A percentile compares a stretch with the other conserved stretches of the same genome.
These are phyloP conservation scores for Berberis vulgaris DNA, from an alignment of 164 flowering plant species.

Conservation along the genomic window DNA sequence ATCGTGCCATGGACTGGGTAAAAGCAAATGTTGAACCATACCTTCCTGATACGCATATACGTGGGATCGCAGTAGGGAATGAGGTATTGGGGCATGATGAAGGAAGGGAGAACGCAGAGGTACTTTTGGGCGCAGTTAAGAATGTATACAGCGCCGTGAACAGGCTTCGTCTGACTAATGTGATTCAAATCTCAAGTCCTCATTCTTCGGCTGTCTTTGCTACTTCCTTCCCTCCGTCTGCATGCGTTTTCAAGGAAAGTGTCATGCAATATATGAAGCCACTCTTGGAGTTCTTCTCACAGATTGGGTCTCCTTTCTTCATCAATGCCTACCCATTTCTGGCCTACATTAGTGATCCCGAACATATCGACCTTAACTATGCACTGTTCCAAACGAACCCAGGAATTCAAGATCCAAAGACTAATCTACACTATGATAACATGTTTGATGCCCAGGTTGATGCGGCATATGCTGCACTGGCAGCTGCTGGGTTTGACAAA, in stretches of 20 bases:
- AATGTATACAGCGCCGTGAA: slow-evolving; percentile 54
- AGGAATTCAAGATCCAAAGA: slow-evolving; percentile 55
- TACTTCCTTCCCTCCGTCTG: slow-evolving; percentile 66
- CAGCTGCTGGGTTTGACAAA: slow-evolving; percentile 49
- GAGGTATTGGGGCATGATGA: slow-evolving; percentile 55
- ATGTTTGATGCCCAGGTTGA: slow-evolving; percentile 79
- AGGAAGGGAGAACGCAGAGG: slow-evolving; percentile 40
- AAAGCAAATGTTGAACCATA: slow-evolving; percentile 61
- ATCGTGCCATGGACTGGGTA: slow-evolving; percentile 60
- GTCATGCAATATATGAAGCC: slow-evolving; percentile 57
- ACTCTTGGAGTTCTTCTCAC: slow-evolving; percentile 57
- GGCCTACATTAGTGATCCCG: slow-evolving; percentile 64
- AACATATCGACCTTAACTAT: slow-evolving; percentile 55
- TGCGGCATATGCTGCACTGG: slow-evolving; percentile 72
- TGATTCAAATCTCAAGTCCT: slow-evolving; percentile 51
- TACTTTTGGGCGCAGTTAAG: slow-evolving; percentile 51
- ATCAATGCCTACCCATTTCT: slow-evolving; percentile 83
- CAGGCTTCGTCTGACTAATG: slow-evolving; percentile 23
- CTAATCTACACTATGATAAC: slow-evolving; percentile 74
- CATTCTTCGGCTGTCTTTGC: slow-evolving; percentile 73
- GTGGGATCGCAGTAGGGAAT: slow-evolving; percentile 79
- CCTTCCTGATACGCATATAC: slow-evolving; percentile 51
- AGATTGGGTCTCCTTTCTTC: slow-evolving; percentile 58
- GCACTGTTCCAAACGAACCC: slow-evolving; percentile 52
- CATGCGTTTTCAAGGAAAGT: slow-evolving; percentile 51